Evolutionary conservation across 164 flowering plant species (phyloP).

Genomic region (Vitis amurensis): DNA sequence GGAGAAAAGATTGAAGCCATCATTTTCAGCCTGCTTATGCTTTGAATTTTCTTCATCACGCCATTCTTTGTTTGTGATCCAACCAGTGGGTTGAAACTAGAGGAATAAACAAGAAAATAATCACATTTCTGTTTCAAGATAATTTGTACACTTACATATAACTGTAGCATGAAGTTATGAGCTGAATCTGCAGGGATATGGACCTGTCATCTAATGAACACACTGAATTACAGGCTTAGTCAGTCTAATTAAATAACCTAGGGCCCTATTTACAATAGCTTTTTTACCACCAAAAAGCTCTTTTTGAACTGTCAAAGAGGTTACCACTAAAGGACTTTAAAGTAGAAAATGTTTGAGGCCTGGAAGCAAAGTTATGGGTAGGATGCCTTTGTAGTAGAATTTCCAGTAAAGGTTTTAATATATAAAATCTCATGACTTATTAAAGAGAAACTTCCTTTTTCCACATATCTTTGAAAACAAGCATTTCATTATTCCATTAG

Average conservation of each 20-base stretch:
- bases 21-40: constrained; percentile 21
- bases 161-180: background rate
- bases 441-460: no score
- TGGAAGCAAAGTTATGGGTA: no score
- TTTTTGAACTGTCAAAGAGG: no score
- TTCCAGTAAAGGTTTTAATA: no score
- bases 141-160: background rate
- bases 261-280: background rate
- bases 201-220: background rate
- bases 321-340: no score
- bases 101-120: constrained; percentile 6
- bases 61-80: constrained; percentile 26
- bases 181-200: constrained; percentile 2
- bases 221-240: background rate
- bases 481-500: no score
- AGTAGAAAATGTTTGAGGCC: no score
- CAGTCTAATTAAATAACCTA: background rate
- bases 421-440: no score
- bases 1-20: constrained; percentile 23
- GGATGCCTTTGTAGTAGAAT: no score
- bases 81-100: constrained; percentile 39
- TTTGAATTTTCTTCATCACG: constrained; percentile 27
- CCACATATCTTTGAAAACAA: no score
- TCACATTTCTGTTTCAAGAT: background rate
- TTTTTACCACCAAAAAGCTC: no score